phyloP scores from a whole-genome alignment of 345 rosid genomes.

The Salix viminalis region DNA sequence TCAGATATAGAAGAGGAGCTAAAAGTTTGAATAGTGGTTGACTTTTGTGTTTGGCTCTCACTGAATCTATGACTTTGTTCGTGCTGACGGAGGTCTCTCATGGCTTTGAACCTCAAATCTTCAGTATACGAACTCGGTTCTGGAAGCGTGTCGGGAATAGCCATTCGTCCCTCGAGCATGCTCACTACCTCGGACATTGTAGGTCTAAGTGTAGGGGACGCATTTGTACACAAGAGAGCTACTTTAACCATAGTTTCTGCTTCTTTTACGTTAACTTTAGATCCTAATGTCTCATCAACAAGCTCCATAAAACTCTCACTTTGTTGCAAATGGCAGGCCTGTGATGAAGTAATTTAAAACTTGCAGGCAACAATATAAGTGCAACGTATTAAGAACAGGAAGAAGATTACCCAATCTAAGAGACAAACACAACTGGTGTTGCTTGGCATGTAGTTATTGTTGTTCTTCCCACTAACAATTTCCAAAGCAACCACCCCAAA shows the following conservation, averaged over 20 bases:
- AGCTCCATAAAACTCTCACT: conserved; percentile 13
- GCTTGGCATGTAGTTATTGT: conserved; percentile 12
- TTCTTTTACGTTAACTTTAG: conserved; percentile 9
- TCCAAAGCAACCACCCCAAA: conserved; percentile 29
- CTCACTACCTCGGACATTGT: conserved; percentile 27
- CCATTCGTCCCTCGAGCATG: conserved; percentile 21
- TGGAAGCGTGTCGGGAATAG: conserved; percentile 11
- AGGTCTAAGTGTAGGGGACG: conserved; percentile 23
- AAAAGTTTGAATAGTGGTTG: conserved; percentile 21
- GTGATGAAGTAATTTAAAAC: neutral
- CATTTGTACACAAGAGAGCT: conserved; percentile 26
- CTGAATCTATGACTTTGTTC: conserved; percentile 22
- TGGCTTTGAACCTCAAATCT: conserved; percentile 29
- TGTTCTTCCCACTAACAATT: conserved; percentile 24
- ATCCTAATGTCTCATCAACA: conserved; percentile 16
- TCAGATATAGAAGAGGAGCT: conserved; percentile 25
- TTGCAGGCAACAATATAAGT: neutral
- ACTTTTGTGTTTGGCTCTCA: conserved; percentile 31
- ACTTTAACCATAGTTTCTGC: conserved; percentile 25
- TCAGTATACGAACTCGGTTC: conserved; percentile 6
- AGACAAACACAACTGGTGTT: conserved; percentile 21
- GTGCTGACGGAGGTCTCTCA: conserved; percentile 39
- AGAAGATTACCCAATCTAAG: conserved; percentile 26
- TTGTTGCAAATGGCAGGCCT: conserved; percentile 28
- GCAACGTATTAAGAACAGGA: neutral